Conservation (phyloP, 305 asterid species). For the Solanum aculeatissimum region DNA sequence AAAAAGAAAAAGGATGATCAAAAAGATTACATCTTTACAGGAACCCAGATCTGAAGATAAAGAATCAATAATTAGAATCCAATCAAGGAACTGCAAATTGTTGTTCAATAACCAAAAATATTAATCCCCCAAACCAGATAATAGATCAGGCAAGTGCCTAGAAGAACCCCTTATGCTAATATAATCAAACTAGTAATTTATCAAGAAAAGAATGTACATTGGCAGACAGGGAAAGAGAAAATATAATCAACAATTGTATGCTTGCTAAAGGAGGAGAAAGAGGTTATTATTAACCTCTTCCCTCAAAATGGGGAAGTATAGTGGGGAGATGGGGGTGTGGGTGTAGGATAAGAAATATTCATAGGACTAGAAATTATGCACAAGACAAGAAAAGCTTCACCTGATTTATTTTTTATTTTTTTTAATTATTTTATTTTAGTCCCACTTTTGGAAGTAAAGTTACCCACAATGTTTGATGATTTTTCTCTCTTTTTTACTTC, state of each 20-base stretch:
- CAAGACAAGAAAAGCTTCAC: background rate
- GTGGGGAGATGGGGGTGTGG: constrained; percentile 2
- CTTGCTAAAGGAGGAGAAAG: constrained; percentile 6
- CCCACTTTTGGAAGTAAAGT: background rate
- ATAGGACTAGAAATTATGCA: background rate
- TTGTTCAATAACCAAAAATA: constrained; percentile 8
- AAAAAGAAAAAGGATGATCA: constrained; percentile 31
- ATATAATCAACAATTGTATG: background rate
- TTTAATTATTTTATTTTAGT: background rate
- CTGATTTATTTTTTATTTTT: background rate
- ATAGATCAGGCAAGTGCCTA: constrained; percentile 19
- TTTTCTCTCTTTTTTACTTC: constrained; percentile 2
- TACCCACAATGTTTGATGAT: background rate
- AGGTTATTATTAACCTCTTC: constrained; percentile 6
- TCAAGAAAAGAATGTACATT: background rate
- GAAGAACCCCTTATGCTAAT: background rate
- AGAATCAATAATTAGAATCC: constrained; percentile 1
- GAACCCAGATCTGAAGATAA: constrained; percentile 34
- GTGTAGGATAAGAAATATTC: background rate
- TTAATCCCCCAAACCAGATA: constrained; percentile 10
- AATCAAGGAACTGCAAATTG: constrained; percentile 6
- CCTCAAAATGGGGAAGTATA: constrained; percentile 19
- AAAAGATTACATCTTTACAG: constrained; percentile 64
- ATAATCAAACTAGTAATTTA: background rate
- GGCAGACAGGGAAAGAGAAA: background rate